Percentiles rank a stretch among this genome's conserved stretches.
Conservation (phyloP, 257 asterid species). For the Lithospermum erythrorhizon region DNA sequence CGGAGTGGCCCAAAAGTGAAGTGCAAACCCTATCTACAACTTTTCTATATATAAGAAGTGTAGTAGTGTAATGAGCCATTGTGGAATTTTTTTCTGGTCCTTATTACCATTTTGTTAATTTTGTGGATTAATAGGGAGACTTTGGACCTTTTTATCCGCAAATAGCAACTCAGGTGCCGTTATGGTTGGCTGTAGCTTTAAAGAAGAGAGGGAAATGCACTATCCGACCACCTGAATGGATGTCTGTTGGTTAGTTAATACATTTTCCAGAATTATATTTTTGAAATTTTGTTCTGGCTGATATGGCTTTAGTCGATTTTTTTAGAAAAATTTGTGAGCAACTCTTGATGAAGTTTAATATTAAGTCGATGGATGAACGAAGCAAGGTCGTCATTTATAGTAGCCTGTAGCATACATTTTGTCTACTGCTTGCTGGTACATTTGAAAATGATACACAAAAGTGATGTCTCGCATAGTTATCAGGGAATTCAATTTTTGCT, state of each 20-base stretch:
- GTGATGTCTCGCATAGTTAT: background rate
- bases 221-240: conserved; percentile 80
- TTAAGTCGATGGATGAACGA: background rate
- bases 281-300: background rate
- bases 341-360: background rate
- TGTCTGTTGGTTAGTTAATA: conserved; percentile 59
- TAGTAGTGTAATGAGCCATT: too few relatives aligned
- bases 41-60: too few relatives aligned
- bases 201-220: conserved; percentile 93
- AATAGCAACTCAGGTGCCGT: conserved; percentile 63
- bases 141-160: conserved; percentile 83
- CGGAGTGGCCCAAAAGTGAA: too few relatives aligned
- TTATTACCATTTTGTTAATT: conserved; percentile 7
- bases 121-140: conserved; percentile 46
- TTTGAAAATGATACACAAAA: background rate
- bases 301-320: too few relatives aligned
- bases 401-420: background rate
- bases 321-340: background rate
- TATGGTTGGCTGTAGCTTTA: conserved; percentile 93
- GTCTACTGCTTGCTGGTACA: background rate
- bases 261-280: background rate
- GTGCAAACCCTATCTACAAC: too few relatives aligned
- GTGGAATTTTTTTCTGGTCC: background rate
- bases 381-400: background rate
- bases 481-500: conserved; percentile 10